phyloP scores from a whole-genome alignment of 148 eudicot genomes.

The Spergularia bocconei region DNA sequence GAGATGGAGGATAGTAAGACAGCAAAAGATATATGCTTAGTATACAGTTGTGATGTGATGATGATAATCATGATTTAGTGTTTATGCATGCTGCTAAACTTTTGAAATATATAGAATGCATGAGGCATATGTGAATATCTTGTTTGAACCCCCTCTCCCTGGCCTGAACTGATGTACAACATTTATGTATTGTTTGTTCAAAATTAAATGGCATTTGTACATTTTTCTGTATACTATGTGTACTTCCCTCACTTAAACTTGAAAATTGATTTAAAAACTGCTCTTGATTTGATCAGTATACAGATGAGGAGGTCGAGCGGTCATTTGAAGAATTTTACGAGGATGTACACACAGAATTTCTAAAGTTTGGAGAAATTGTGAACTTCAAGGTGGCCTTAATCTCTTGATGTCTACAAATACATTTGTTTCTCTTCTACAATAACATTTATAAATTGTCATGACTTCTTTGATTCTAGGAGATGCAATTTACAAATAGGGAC shows the following conservation, averaged over 20 bases:
- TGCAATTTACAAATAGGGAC: background rate
- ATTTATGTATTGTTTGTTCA: background rate
- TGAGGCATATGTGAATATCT: background rate
- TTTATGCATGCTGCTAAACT: background rate
- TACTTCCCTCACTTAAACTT: background rate
- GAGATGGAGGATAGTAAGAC: background rate
- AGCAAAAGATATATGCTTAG: background rate
- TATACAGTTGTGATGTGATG: background rate
- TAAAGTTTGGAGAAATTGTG: conserved; percentile 86
- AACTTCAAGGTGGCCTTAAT: conserved; percentile 76
- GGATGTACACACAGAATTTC: conserved; percentile 97
- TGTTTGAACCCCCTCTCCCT: background rate
- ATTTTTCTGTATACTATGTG: background rate
- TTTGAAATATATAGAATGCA: background rate
- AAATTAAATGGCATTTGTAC: background rate
- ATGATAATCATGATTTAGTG: background rate
- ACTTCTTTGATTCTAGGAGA: background rate
- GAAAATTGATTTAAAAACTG: conserved; percentile 21
- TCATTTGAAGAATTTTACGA: conserved; percentile 91
- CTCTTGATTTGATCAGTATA: conserved; percentile 47
- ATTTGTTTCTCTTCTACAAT: background rate
- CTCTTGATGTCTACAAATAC: conserved; percentile 6
- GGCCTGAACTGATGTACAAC: background rate
- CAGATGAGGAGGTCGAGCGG: conserved; percentile 82
- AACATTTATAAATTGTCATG: background rate